phyloP scores from a whole-genome alignment of 495 filamentous ascomycete species.

The Pyronema omphalodes region DNA sequence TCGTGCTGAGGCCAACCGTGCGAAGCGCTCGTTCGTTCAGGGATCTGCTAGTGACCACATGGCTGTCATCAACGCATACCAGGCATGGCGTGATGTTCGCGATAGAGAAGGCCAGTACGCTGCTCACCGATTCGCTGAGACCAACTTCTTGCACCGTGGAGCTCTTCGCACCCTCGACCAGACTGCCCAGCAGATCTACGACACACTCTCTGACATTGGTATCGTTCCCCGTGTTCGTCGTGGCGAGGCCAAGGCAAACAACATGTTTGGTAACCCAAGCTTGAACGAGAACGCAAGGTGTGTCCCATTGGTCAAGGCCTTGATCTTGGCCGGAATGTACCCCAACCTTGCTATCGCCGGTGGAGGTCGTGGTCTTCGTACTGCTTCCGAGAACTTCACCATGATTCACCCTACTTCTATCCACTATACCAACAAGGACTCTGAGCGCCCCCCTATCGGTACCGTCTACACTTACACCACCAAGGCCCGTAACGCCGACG shows the following conservation, averaged over 20 bases:
- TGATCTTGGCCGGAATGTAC: conserved; percentile 32
- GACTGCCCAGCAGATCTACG: conserved; percentile 31
- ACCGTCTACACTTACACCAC: conserved; percentile 27
- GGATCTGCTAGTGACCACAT: conserved; percentile 36
- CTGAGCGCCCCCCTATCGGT: conserved; percentile 14
- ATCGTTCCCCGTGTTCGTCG: conserved; percentile 25
- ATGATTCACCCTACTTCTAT: conserved; percentile 31
- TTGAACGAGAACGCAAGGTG: conserved; percentile 35
- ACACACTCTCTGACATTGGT: conserved; percentile 28
- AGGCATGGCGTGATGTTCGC: conserved; percentile 27
- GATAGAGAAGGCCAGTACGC: conserved; percentile 19
- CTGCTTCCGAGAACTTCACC: conserved; percentile 26
- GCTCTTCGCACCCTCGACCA: conserved; percentile 28
- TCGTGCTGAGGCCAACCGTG: conserved; percentile 21
- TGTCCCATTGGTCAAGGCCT: conserved; percentile 32
- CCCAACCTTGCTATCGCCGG: conserved; percentile 32
- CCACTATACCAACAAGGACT: conserved; percentile 20
- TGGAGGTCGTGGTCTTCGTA: conserved; percentile 25
- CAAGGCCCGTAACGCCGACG: conserved; percentile 29
- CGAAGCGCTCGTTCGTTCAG: conserved; percentile 27
- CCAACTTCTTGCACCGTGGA: conserved; percentile 28
- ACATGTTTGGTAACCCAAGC: conserved; percentile 28
- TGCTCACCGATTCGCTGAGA: conserved; percentile 24
- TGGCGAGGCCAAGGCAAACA: conserved; percentile 13
- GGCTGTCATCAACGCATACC: conserved; percentile 33